Evolutionary conservation across 371 early-diverging fungal species (phyloP).

Genomic region (Rhizopus microsporus): DNA sequence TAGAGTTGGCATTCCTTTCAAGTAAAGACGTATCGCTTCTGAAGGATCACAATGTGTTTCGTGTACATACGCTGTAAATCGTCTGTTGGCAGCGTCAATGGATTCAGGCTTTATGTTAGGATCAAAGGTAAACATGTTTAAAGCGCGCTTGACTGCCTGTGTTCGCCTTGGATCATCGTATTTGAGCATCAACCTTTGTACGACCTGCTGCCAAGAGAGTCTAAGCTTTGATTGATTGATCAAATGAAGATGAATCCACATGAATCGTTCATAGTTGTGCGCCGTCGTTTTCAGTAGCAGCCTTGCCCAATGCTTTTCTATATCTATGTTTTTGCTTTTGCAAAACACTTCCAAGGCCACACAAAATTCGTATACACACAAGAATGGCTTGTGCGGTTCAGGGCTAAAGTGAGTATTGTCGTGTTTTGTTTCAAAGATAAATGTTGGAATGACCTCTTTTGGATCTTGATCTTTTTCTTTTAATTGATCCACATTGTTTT

Average conservation of each 20-base stretch:
- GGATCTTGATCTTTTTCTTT: neutral
- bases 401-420: neutral
- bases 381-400: constrained; percentile 5
- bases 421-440: constrained; percentile 10
- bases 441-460: constrained; percentile 10
- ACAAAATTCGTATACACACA: constrained; percentile 25
- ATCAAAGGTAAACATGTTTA: neutral
- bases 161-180: constrained; percentile 14
- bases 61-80: constrained; percentile 6
- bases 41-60: constrained; percentile 9
- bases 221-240: neutral
- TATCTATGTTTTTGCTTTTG: constrained; percentile 7
- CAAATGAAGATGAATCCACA: constrained; percentile 22
- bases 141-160: neutral
- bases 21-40: constrained; percentile 1
- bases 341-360: constrained; percentile 10
- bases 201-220: constrained; percentile 16
- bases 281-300: constrained; percentile 11
- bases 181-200: constrained; percentile 12
- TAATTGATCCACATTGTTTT: neutral
- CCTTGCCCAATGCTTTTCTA: constrained; percentile 16
- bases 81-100: constrained; percentile 7
- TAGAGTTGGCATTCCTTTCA: neutral
- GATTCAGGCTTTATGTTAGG: neutral
- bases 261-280: constrained; percentile 14